phyloP scores from a whole-genome alignment of 1,284 basidiomycete species.

The Fomitiporia mediterranea region DNA sequence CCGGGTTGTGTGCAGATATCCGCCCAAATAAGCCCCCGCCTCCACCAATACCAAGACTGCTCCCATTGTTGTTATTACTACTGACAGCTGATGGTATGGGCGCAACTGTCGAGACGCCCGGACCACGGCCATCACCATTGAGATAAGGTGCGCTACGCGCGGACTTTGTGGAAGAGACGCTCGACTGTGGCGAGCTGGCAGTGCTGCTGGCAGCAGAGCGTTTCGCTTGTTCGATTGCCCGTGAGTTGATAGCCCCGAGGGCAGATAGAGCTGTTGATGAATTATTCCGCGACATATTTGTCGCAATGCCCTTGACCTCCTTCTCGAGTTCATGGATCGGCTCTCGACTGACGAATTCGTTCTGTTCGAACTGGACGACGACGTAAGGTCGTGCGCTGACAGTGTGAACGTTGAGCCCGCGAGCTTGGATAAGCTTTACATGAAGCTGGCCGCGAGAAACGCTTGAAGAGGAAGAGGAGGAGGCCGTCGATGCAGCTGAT shows the following conservation, averaged over 20 bases:
- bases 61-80: too few species aligned
- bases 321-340: conserved; percentile 84
- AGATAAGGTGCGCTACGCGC: conserved; percentile 22
- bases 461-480: conserved; percentile 26
- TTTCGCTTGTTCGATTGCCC: conserved; percentile 46
- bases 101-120: not conserved
- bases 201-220: conserved; percentile 28
- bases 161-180: conserved; percentile 35
- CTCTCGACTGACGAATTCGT: conserved; percentile 94
- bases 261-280: conserved; percentile 62
- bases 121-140: conserved; percentile 21
- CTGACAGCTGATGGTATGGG: not conserved
- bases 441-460: conserved; percentile 79
- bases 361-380: conserved; percentile 98
- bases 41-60: conserved; percentile 26
- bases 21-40: conserved; percentile 59
- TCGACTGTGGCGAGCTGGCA: conserved; percentile 37
- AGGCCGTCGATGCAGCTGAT: conserved; percentile 29
- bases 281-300: conserved; percentile 51
- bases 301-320: conserved; percentile 79
- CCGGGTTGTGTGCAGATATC: conserved; percentile 78
- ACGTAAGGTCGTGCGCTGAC: conserved; percentile 81
- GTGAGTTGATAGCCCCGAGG: conserved; percentile 63
- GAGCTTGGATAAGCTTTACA: conserved; percentile 92
- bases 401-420: conserved; percentile 75